Evolutionary conservation across 805 yeast genomes (phyloP).

Genomic region (Wilhelminamyces savonicus): DNA sequence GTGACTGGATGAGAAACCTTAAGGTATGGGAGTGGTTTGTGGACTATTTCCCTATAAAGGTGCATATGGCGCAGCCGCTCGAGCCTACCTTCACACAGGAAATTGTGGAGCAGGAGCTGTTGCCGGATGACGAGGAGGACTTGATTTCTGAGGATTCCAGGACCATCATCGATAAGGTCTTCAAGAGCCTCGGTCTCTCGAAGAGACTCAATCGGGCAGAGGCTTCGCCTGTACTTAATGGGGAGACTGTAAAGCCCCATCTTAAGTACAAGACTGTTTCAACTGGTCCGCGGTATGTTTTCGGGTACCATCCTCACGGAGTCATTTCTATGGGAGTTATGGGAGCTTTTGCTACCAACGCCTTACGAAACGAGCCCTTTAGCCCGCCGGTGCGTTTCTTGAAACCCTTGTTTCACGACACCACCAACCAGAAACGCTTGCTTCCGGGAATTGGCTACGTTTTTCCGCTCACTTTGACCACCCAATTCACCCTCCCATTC

Average conservation of each 20-base stretch:
- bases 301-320: conserved; percentile 96
- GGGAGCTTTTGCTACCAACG: conserved; percentile 68
- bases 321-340: conserved; percentile 88
- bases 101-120: conserved; percentile 15
- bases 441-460: conserved; percentile 81
- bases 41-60: conserved; percentile 70
- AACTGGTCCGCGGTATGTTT: conserved; percentile 72
- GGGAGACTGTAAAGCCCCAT: not conserved
- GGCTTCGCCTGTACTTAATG: conserved; percentile 3
- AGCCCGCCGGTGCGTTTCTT: conserved; percentile 27
- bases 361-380: conserved; percentile 37
- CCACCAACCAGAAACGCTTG: conserved; percentile 56
- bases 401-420: conserved; percentile 47
- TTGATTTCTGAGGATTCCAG: conserved; percentile 31
- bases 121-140: conserved; percentile 36
- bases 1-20: conserved; percentile 50
- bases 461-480: conserved; percentile 71
- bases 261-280: conserved; percentile 22
- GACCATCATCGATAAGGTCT: conserved; percentile 28
- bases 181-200: conserved; percentile 29
- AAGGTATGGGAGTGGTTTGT: conserved; percentile 67
- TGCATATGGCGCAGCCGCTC: conserved; percentile 63
- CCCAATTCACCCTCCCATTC: conserved; percentile 79
- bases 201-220: conserved; percentile 31
- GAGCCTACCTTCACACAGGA: conserved; percentile 62